Conservation (phyloP, 140 eudicot genomes). For the Anethum foeniculum region DNA sequence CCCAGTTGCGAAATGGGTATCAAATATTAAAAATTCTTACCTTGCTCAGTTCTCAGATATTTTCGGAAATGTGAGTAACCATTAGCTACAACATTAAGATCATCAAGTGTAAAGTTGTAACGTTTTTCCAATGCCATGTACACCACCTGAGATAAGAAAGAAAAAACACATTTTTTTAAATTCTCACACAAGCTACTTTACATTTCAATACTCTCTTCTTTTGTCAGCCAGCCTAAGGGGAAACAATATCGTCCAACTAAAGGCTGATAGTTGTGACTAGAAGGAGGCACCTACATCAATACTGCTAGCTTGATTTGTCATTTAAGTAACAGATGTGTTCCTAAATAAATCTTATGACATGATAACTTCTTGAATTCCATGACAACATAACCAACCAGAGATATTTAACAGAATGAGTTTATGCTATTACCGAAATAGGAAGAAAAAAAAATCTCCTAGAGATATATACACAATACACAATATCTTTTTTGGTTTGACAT, state of each 20-base stretch:
- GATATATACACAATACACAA: neutral
- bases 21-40: constrained; percentile 15
- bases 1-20: neutral
- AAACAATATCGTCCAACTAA: neutral
- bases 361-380: neutral
- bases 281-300: neutral
- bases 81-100: constrained; percentile 74
- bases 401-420: neutral
- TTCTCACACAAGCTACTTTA: neutral
- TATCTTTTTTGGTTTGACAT: neutral
- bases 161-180: neutral
- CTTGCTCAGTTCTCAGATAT: constrained; percentile 35
- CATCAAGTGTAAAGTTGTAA: constrained; percentile 71
- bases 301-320: neutral
- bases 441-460: too few species aligned
- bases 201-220: neutral
- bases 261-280: neutral
- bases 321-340: neutral
- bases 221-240: neutral
- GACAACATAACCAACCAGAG: neutral
- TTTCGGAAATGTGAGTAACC: constrained; percentile 79
- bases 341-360: neutral
- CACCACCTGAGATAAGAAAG: constrained; percentile 37
- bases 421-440: neutral
- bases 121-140: constrained; percentile 93